phyloP scores from a whole-genome alignment of 768 basidiomycete genomes.

The Amylocystis lapponica region DNA sequence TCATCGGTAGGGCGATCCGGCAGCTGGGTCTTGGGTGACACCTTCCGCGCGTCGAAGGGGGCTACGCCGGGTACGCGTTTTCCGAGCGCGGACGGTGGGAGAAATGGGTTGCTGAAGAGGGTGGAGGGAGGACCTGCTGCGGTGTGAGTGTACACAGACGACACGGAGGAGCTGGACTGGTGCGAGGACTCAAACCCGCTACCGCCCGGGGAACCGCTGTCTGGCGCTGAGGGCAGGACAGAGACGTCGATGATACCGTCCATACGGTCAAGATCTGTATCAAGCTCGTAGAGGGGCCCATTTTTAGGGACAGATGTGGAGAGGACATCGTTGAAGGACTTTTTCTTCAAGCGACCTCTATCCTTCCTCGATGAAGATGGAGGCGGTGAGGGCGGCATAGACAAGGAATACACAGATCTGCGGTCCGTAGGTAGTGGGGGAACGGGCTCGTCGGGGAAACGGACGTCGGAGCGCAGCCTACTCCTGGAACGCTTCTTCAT shows the following conservation, averaged over 20 bases:
- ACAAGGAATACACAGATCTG: constrained; percentile 17
- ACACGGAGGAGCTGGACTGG: constrained; percentile 26
- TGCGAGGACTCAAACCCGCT: constrained; percentile 38
- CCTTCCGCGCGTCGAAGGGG: constrained; percentile 29
- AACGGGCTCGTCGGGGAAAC: constrained; percentile 27
- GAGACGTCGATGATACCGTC: constrained; percentile 71
- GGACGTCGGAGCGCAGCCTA: constrained; percentile 32
- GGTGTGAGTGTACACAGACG: constrained; percentile 26
- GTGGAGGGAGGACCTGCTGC: constrained; percentile 31
- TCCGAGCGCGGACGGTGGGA: constrained; percentile 21
- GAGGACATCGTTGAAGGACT: constrained; percentile 22
- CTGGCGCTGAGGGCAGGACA: constrained; percentile 17
- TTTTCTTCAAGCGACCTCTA: constrained; percentile 28
- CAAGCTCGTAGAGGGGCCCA: constrained; percentile 42
- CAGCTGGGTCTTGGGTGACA: constrained; percentile 46
- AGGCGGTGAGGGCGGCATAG: constrained; percentile 17
- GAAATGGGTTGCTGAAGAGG: constrained; percentile 36
- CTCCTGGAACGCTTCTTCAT: constrained; percentile 37
- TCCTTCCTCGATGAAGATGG: constrained; percentile 13
- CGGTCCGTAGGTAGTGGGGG: constrained; percentile 19
- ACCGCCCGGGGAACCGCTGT: constrained; percentile 34
- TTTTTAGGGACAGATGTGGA: constrained; percentile 29
- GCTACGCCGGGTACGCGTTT: constrained; percentile 14
- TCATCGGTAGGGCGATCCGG: constrained; percentile 11
- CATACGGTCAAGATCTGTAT: constrained; percentile 70